Percentiles rank a stretch among this genome's conserved stretches.
Evolutionary conservation across 345 rosid species (phyloP).

Genomic region (Murraya koenigii): DNA sequence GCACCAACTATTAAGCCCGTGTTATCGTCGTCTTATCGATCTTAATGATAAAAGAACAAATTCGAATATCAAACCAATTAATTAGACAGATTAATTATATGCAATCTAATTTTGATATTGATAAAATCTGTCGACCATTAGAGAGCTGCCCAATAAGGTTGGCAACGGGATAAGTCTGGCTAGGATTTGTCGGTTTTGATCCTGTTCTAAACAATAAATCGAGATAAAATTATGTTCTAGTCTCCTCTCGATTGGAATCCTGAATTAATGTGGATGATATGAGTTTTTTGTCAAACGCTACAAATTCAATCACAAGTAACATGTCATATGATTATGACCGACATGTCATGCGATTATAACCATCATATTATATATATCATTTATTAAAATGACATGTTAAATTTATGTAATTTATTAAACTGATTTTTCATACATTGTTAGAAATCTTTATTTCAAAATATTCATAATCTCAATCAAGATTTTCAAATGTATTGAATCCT

Average conservation of each 20-base stretch:
- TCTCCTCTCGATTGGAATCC: too few relatives aligned
- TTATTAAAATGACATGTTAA: too few relatives aligned
- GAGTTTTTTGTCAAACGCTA: rapidly evolving
- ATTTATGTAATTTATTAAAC: too few relatives aligned
- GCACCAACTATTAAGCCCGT: not conserved
- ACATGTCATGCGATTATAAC: too few relatives aligned
- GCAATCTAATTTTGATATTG: not conserved
- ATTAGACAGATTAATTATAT: not conserved
- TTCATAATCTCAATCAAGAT: rapidly evolving
- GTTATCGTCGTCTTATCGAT: not conserved
- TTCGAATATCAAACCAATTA: not conserved
- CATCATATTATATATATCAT: too few relatives aligned
- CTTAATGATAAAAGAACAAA: not conserved
- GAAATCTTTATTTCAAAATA: too few relatives aligned
- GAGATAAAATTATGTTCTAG: rapidly evolving
- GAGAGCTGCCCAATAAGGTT: not conserved
- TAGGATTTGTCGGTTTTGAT: rapidly evolving
- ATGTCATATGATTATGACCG: too few relatives aligned
- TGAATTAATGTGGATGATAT: rapidly evolving
- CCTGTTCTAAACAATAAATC: rapidly evolving
- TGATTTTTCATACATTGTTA: too few relatives aligned
- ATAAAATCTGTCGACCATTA: not conserved
- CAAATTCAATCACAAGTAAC: too few relatives aligned
- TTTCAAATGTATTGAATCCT: too few relatives aligned
- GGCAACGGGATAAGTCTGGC: too few relatives aligned